phyloP scores from a whole-genome alignment of 1,284 basidiomycete genomes.

The Meira miltonrushii region DNA sequence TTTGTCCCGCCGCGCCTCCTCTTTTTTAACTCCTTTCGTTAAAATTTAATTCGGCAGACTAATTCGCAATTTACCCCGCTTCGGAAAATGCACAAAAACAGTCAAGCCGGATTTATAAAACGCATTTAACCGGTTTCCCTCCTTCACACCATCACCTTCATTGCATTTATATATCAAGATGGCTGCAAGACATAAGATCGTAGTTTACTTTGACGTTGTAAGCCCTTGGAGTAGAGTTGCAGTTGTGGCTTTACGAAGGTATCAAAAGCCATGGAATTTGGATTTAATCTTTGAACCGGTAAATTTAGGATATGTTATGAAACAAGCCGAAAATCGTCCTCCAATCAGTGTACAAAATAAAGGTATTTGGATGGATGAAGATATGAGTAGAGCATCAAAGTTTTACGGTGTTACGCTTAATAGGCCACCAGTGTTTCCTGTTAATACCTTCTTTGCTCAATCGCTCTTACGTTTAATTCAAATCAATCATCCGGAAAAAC shows the following conservation, averaged over 20 bases:
- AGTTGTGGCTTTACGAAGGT: constrained; percentile 33
- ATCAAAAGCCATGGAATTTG: constrained; percentile 35
- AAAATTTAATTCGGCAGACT: no score
- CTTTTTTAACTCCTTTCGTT: no score
- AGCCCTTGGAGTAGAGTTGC: constrained; percentile 47
- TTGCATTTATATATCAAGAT: background rate
- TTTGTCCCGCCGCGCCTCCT: no score
- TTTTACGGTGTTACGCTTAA: constrained; percentile 41
- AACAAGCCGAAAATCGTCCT: constrained; percentile 43
- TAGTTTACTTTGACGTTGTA: constrained; percentile 45
- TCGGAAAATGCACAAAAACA: no score
- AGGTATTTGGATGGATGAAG: constrained; percentile 34
- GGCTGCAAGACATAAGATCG: constrained; percentile 15
- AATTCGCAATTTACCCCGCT: no score
- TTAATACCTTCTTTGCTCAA: constrained; percentile 37
- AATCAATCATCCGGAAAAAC: constrained; percentile 5
- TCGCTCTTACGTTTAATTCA: constrained; percentile 25
- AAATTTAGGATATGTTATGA: constrained; percentile 48
- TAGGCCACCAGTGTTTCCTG: constrained; percentile 32
- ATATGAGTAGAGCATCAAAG: constrained; percentile 25
- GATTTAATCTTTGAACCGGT: constrained; percentile 34
- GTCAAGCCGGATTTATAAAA: no score
- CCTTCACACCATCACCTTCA: no score
- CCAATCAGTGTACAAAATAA: constrained; percentile 47
- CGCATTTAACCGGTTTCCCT: no score